Evolutionary conservation across 1,139 yeast species (phyloP), one percentile per base, ranked within the genome.

Genomic region (Zygosaccharomyces pseudobailii): DNA sequence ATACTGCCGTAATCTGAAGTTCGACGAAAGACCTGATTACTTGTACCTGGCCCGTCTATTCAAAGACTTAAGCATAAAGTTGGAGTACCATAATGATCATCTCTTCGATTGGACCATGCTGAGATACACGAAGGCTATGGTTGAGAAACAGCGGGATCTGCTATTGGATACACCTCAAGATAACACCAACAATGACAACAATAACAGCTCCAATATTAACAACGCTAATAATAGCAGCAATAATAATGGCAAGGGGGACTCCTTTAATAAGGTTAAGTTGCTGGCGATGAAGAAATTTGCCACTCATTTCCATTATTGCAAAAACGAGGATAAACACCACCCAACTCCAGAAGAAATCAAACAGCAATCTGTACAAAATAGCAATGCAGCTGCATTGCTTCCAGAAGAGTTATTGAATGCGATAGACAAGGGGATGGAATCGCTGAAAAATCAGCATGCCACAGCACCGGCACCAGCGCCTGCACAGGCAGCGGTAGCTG

Each of bases 21-120:
- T 92, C 66, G 97, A 92, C 64, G 97, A 92, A 68, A 88, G 89
- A 67, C 98, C 98, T 6, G 97, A 92, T 70, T 92, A 92, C 68
- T 79, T 85, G 44, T 90, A 85, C 66, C 77, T 92, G 68, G 84
- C 97, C 63, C 85, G 88, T 67, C 75, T 92, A 52, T 85, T 92
- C 70, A 82, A 97, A 63, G 97, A 90, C 65, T 75, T 92, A 63
- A 88, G 89, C 67, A 77, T 87, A 56, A 82, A 94, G 55, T 92
- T 90, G 67, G 88, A 88, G 53, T 92, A 88, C 69, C 82, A 87
- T 58, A 92, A 90, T 68, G 98, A 92, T 70, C 92, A 89, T 69
- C 83, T 92, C 22, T 92, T 89, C 70, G 98, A 92, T 70, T 92
- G 98, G 98, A 90, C 97, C 30, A 80, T 90, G 63, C 84, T 87